phyloP scores from a whole-genome alignment of 2,329 filamentous ascomycete genomes.

The Epichloe hybrida region DNA sequence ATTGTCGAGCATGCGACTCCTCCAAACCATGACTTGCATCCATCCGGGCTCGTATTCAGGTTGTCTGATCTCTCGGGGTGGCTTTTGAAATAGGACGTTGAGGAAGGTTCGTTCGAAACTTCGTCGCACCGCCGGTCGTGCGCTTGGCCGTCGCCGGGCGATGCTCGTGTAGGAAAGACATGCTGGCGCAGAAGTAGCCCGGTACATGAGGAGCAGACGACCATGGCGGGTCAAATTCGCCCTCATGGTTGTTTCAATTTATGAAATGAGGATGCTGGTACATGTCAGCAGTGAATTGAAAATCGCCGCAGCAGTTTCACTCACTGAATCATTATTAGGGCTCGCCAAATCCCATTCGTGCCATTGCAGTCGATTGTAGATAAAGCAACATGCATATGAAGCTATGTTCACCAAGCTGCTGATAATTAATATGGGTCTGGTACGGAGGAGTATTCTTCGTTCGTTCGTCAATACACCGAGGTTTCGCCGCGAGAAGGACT shows the following conservation, averaged over 20 bases:
- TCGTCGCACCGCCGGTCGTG: conserved; percentile 11
- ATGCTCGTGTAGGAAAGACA: conserved; percentile 20
- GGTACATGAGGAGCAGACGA: conserved; percentile 25
- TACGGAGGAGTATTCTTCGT: background rate
- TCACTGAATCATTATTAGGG: background rate
- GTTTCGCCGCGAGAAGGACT: no score
- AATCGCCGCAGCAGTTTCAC: background rate
- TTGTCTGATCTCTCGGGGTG: conserved; percentile 45
- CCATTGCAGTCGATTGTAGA: background rate
- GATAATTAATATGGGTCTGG: conserved; percentile 1
- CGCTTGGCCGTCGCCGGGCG: conserved; percentile 14
- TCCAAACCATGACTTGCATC: conserved; percentile 55
- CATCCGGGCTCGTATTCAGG: conserved; percentile 58
- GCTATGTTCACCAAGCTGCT: background rate
- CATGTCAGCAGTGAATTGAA: background rate
- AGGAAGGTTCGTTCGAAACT: conserved; percentile 38
- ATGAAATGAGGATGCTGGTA: conserved; percentile 9
- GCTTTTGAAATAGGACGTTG: conserved; percentile 42
- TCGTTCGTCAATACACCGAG: no score
- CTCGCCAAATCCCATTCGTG: background rate
- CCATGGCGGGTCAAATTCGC: conserved; percentile 31
- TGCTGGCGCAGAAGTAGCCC: conserved; percentile 17
- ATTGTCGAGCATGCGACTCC: conserved; percentile 46
- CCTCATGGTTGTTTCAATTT: conserved; percentile 27
- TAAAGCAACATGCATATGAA: background rate